Evolutionary conservation across 2,329 filamentous ascomycete genomes (phyloP).

Genomic region (Hymenoscyphus scutula): DNA sequence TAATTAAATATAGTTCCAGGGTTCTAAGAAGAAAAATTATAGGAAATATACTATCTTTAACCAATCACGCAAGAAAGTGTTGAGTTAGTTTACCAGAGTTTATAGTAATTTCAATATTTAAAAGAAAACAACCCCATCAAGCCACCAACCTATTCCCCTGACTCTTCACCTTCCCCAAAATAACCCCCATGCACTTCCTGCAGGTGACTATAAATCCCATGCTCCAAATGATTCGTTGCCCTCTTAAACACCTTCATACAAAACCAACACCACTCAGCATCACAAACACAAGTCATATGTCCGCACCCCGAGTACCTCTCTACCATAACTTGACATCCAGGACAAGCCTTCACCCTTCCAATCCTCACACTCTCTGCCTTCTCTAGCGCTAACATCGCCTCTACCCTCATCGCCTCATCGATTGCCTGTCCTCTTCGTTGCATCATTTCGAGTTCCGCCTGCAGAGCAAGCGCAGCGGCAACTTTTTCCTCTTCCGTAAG

Average conservation of each 20-base stretch:
- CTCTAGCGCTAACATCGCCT: background rate
- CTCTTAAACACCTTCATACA: conserved; percentile 12
- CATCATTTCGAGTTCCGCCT: background rate
- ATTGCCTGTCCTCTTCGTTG: too few species aligned
- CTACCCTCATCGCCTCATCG: too few species aligned
- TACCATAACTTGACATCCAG: conserved; percentile 13
- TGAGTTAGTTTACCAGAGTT: too few species aligned
- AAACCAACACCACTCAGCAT: conserved; percentile 19
- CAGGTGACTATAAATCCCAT: conserved; percentile 19
- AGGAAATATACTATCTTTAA: too few species aligned
- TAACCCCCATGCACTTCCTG: conserved; percentile 11
- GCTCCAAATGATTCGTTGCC: background rate
- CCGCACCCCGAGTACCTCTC: conserved; percentile 18
- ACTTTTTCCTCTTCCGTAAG: conserved; percentile 1
- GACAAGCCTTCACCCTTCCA: conserved; percentile 12
- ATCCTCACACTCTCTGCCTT: background rate
- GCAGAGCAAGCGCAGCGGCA: conserved; percentile 9
- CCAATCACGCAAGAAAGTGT: too few species aligned
- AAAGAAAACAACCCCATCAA: too few species aligned
- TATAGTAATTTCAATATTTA: too few species aligned
- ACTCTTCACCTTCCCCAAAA: background rate
- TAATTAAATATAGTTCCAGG: too few species aligned
- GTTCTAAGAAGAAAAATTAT: too few species aligned
- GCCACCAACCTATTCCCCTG: background rate
- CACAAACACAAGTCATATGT: conserved; percentile 21